Conservation (phyloP, 164 flowering plant species). For the Magnolia changhungtana region DNA sequence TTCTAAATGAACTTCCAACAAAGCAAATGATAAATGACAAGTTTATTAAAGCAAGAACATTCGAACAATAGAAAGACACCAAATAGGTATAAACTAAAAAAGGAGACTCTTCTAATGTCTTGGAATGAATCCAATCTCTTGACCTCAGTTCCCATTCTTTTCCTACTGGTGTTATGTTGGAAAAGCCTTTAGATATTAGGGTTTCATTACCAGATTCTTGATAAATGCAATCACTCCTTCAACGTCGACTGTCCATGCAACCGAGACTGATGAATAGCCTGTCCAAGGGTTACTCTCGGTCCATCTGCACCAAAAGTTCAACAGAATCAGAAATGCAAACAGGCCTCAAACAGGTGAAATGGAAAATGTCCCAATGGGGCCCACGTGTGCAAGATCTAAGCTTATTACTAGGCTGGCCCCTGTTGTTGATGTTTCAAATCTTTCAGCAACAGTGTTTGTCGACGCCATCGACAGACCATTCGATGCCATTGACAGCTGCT, state of each 20-base stretch:
- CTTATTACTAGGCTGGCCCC: too few relatives aligned
- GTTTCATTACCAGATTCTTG: constrained; percentile 59
- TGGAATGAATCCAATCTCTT: constrained; percentile 5
- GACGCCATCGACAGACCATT: too few relatives aligned
- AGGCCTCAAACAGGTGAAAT: not conserved
- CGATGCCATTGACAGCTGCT: too few relatives aligned
- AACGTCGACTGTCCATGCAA: constrained; percentile 92
- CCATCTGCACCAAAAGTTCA: constrained; percentile 57
- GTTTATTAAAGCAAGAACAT: too few relatives aligned
- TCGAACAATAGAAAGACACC: too few relatives aligned
- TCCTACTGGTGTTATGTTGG: not conserved
- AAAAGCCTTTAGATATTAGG: constrained; percentile 17
- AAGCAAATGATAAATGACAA: too few relatives aligned
- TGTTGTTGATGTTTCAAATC: too few relatives aligned
- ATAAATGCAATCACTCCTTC: constrained; percentile 52
- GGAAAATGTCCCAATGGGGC: not conserved
- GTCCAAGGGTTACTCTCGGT: constrained; percentile 81
- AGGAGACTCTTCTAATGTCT: not conserved
- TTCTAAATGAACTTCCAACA: too few relatives aligned
- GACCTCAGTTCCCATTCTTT: not conserved
- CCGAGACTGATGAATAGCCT: constrained; percentile 70
- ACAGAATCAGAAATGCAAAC: not conserved
- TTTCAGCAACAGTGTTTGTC: too few relatives aligned
- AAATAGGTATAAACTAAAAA: too few relatives aligned
- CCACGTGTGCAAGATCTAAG: not conserved